Conservation (phyloP, 768 basidiomycete genomes). For the Tylopilus rubrobrunneus region DNA sequence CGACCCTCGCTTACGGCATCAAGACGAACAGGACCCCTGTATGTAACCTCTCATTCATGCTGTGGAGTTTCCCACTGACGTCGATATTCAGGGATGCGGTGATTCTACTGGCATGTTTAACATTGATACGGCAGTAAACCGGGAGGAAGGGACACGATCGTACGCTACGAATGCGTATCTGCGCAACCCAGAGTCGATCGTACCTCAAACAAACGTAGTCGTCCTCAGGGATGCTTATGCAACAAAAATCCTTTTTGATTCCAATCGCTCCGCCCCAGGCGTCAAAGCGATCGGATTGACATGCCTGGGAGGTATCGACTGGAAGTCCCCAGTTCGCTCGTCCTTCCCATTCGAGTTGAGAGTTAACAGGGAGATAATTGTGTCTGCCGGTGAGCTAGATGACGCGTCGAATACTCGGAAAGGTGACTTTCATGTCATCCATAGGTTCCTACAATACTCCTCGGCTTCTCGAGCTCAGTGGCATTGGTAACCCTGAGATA, state of each 20-base stretch:
- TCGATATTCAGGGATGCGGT: constrained; percentile 5
- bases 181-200: constrained; percentile 4
- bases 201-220: constrained; percentile 10
- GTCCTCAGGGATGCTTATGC: constrained; percentile 7
- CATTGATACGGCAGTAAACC: constrained; percentile 15
- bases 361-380: neutral
- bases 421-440: neutral
- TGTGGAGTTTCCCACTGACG: neutral
- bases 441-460: constrained; percentile 17
- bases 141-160: constrained; percentile 12
- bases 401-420: neutral
- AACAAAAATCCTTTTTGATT: constrained; percentile 11
- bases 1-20: constrained; percentile 7
- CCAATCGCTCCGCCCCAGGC: neutral
- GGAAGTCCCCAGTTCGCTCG: neutral
- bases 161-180: constrained; percentile 19
- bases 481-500: constrained; percentile 11
- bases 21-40: constrained; percentile 14
- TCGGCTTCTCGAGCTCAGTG: constrained; percentile 18
- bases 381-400: neutral
- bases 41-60: neutral
- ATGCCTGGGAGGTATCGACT: constrained; percentile 13
- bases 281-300: constrained; percentile 7
- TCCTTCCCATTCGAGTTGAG: neutral
- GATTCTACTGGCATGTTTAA: constrained; percentile 19